Base-by-base conservation (phyloP, 345 rosid genomes). In the Ricinus communis region DNA sequence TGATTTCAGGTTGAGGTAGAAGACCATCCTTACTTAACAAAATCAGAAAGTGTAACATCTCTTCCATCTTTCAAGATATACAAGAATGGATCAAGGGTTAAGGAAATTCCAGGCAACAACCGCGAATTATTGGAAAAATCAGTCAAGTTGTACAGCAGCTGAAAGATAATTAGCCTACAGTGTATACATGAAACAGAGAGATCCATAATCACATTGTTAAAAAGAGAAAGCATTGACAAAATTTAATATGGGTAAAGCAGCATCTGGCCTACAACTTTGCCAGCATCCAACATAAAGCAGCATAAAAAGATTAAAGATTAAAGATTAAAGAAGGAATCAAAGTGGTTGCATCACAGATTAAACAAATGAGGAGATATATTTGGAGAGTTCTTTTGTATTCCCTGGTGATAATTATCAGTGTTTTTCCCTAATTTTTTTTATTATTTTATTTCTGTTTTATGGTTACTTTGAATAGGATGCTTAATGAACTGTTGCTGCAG, bases 51-150 rank as follows among this genome's bases (percentile, higher is more conserved):
- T 0, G 74, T 81, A 51, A 79, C 50, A 24, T 74, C 70, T 22
- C 38, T 85, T 54, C 88, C 86, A 52, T 75, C 77, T n/a, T 85
- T 85, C 76, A 82, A 74, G 73, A 79, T 85, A 74, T 85, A 83
- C 79, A 82, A 79, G 78, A 85, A 82, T 11, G 88, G 86, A 62
- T 72, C 86, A 18, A 75, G 72, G 59, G 82, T 82, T 15, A 77
- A 69, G 58, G 86, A 85, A 72, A 72, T 85, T 81, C 79, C 82
- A 5, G 86, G 80, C 53, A 68, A 75, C 76, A 69, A 65, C 57
- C 12, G 50, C 2, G 74, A 82, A 18, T 79, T 79, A 77, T 68
- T 83, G 62, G 86, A 79, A 65, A 79, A 64, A 71, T 81, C 80
- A 19, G 65, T 85, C 54, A 79, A 68, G 71, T n/a, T 82, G 77